These are phyloP conservation scores for Halophytophthora polymorphica DNA, from an alignment of 352 stramenopile genomes.

Conservation along the genomic window DNA sequence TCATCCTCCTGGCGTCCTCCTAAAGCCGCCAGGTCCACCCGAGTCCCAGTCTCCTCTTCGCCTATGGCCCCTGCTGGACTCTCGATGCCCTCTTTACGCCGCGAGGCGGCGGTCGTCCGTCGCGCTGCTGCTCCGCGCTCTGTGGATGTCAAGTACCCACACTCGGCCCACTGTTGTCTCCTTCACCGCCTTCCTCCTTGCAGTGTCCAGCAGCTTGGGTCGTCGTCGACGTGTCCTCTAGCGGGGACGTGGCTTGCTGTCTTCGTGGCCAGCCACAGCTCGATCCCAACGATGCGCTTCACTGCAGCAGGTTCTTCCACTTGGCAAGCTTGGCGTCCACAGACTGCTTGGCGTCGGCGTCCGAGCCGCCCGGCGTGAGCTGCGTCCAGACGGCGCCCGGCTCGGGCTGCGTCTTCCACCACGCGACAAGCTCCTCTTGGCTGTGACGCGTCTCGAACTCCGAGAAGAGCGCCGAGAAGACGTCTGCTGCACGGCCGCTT, in stretches of 20 bases:
- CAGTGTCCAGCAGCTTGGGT: too few species aligned
- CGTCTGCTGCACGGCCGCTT: constrained; percentile 41
- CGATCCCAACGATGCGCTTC: not conserved
- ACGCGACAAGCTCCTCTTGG: constrained; percentile 37
- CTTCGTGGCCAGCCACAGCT: not conserved
- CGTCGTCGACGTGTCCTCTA: too few species aligned
- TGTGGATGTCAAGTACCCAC: too few species aligned
- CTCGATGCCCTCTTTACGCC: too few species aligned
- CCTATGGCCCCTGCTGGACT: too few species aligned
- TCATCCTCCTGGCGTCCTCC: too few species aligned
- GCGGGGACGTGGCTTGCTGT: not conserved
- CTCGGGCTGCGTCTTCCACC: constrained; percentile 50
- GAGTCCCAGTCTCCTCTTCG: too few species aligned
- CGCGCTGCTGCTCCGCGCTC: too few species aligned
- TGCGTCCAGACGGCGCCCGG: constrained; percentile 30
- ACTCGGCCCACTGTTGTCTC: too few species aligned
- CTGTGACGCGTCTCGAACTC: constrained; percentile 28
- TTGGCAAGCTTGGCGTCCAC: constrained; percentile 26
- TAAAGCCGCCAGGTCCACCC: too few species aligned
- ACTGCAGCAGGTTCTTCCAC: constrained; percentile 28
- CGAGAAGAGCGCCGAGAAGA: constrained; percentile 44
- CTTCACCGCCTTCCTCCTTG: too few species aligned
- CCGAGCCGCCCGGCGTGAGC: constrained; percentile 10
- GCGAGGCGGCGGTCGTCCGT: too few species aligned
- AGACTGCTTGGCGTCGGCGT: constrained; percentile 8